These are phyloP conservation scores for Batkoa obscura DNA, from an alignment of 371 early-diverging fungal genomes.

Conservation along the genomic window DNA sequence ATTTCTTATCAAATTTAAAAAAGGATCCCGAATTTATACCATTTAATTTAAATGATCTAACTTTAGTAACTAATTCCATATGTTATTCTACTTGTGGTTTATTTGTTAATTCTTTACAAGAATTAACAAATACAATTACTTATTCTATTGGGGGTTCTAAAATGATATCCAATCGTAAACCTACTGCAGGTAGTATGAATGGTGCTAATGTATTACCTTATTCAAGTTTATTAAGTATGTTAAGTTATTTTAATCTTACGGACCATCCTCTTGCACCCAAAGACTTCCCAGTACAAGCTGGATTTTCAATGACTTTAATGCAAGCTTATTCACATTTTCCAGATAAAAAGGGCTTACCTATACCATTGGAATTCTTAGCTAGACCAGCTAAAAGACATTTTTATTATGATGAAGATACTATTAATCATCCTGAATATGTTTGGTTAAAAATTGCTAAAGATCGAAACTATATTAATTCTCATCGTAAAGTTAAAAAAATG, in stretches of 20 bases:
- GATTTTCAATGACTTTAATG: not conserved
- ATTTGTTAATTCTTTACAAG: not conserved
- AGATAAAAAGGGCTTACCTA: not conserved
- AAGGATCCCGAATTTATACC: not conserved
- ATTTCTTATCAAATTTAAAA: not conserved
- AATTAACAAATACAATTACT: not conserved
- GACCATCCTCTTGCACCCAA: not conserved
- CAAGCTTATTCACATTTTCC: not conserved
- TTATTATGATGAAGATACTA: not conserved
- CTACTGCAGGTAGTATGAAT: not conserved
- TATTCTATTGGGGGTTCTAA: not conserved
- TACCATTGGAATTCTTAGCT: not conserved
- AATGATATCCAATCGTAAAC: not conserved
- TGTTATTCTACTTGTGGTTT: slow-evolving; percentile 2
- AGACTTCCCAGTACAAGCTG: not conserved
- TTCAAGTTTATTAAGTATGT: not conserved
- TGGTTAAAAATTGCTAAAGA: not conserved
- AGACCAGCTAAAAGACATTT: not conserved
- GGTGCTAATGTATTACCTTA: not conserved
- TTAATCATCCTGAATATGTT: not conserved
- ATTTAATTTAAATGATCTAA: not conserved
- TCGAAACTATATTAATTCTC: too few species aligned
- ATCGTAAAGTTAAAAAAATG: too few species aligned
- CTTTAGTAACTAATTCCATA: not conserved
- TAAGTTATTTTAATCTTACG: not conserved